These are phyloP conservation scores for Arthrobotrys musiformis DNA, from an alignment of 2,329 filamentous ascomycete genomes.

Conservation along the genomic window DNA sequence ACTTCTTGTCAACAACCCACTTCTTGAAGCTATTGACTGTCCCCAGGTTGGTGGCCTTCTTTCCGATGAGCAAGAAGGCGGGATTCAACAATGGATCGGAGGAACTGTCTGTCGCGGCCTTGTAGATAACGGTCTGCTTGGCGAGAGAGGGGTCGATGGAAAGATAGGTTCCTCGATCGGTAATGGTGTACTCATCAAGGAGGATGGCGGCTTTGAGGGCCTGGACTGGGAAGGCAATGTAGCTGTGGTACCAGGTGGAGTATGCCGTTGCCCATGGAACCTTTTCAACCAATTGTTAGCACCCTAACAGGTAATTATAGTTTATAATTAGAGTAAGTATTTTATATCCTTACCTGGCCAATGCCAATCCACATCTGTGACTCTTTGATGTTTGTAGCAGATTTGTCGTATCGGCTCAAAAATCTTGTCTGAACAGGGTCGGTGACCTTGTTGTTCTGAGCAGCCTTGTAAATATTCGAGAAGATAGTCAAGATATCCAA, in stretches of 20 bases:
- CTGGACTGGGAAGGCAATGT: conserved; percentile 65
- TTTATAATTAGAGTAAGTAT: not conserved
- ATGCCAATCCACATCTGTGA: conserved; percentile 65
- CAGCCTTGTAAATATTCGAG: conserved; percentile 61
- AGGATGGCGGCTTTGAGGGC: conserved; percentile 64
- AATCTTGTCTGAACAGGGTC: conserved; percentile 62
- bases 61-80: conserved; percentile 64
- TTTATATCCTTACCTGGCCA: conserved; percentile 61
- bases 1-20: conserved; percentile 62
- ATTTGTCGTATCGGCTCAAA: conserved; percentile 66
- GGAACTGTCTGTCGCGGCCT: conserved; percentile 61
- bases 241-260: conserved; percentile 67
- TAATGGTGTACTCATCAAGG: conserved; percentile 66
- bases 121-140: conserved; percentile 62
- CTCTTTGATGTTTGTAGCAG: conserved; percentile 67
- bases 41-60: conserved; percentile 61
- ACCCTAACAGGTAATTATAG: not conserved
- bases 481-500: conserved; percentile 62
- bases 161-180: conserved; percentile 65
- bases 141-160: conserved; percentile 62
- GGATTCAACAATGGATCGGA: conserved; percentile 64
- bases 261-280: conserved; percentile 65
- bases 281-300: conserved; percentile 50
- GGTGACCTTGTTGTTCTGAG: conserved; percentile 60
- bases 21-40: conserved; percentile 62